Evolutionary conservation across 1,284 basidiomycete genomes (phyloP), one percentile per base, ranked within the genome.

Genomic region (Pterula multifida): DNA sequence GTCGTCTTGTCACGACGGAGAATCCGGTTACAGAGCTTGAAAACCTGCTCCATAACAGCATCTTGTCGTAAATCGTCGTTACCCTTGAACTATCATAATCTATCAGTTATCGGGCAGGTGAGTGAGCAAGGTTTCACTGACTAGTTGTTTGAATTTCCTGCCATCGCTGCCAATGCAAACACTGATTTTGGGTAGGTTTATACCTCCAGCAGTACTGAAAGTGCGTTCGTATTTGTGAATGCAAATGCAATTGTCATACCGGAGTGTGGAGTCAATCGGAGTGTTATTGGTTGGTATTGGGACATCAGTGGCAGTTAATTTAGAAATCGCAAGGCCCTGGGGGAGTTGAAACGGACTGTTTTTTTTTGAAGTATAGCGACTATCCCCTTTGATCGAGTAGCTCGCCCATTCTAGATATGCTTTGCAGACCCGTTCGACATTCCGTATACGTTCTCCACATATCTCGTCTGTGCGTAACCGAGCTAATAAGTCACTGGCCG

Each of bases 41-140:
- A 98, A 1, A 97, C 91, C 66, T 98, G 96, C 61, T 97, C 92
- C 94, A 98, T 97, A 45, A 98, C 91, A 0, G 95, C 94, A 62
- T 98, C 95, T 65, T 98, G 96, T 25, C 95, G 81, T 26, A 96
- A 66, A 60, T 98, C 95, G 57, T 97, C 93, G 17, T 84, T 77
- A 2, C 84, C 84, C 65, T 86, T 98, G 71, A 94, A 96, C 90
- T 97, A 55, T 2, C 12, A 45, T 47, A 22, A n/a, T 17, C 17
- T 51, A n/a, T n/a, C n/a, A n/a, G n/a, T 47, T 50, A 51, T 48
- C 42, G 45, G 45, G 50, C 24, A 25, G 21, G 26, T 12, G 39
- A 26, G 21, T 42, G n/a, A 42, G 9, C 35, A 47, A 21, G 13
- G 28, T 45, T 19, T 9, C 45, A 66, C 81, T 62, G 57, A 94